A percentile compares a stretch with the other conserved stretches of the same genome.
Evolutionary conservation across 2,329 filamentous ascomycete genomes (phyloP).

Genomic region (Nemania sp.): DNA sequence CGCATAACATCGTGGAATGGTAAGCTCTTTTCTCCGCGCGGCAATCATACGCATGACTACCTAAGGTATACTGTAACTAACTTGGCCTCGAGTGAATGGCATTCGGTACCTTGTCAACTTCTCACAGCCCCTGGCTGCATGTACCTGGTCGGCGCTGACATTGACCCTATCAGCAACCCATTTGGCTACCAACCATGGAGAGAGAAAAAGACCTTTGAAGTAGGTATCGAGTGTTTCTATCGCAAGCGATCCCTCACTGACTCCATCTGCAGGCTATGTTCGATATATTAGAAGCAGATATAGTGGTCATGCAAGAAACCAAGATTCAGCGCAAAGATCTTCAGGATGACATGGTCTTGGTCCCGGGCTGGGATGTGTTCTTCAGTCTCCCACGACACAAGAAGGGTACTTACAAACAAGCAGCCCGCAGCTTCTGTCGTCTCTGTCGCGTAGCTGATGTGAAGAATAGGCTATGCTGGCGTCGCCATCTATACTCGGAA

Average conservation of each 20-base stretch:
- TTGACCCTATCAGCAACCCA: constrained; percentile 64
- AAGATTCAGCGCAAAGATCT: constrained; percentile 96
- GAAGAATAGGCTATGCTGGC: constrained; percentile 80
- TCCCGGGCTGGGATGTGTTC: constrained; percentile 94
- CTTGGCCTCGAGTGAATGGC: constrained; percentile 68
- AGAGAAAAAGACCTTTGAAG: constrained; percentile 70
- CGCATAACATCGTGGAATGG: constrained; percentile 89
- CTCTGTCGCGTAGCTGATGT: constrained; percentile 11
- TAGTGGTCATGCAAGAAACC: constrained; percentile 92
- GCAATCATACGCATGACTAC: too few relatives aligned
- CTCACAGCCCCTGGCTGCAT: not conserved
- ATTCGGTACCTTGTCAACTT: constrained; percentile 64
- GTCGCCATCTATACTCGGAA: constrained; percentile 96
- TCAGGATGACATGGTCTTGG: constrained; percentile 91
- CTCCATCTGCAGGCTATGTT: constrained; percentile 74
- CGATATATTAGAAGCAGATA: constrained; percentile 87
- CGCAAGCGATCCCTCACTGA: not conserved
- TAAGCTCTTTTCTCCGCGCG: constrained; percentile 45
- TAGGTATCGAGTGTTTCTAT: constrained; percentile 37
- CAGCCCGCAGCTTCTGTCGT: not conserved
- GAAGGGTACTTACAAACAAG: constrained; percentile 65
- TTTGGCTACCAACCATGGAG: constrained; percentile 87
- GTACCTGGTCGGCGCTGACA: constrained; percentile 27
- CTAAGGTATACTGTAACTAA: not conserved
- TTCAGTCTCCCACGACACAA: constrained; percentile 93